Evolutionary conservation across 116 monocot species (phyloP), one percentile per base, ranked within the genome.

Genomic region (Phalaenopsis hybrid): DNA sequence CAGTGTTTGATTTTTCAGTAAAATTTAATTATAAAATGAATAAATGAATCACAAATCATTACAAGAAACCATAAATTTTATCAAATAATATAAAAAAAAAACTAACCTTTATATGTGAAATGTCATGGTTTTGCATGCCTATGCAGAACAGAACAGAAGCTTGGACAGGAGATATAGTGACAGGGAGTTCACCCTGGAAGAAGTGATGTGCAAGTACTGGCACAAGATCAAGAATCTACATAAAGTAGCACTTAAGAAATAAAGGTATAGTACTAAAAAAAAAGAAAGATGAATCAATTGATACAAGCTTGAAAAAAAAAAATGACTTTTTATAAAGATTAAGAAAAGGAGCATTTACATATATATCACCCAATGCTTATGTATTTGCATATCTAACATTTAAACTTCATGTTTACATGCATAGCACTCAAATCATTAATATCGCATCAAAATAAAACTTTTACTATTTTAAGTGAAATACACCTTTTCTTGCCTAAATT

Each of bases 71-170:
- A 55, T 17, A 37, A 58, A 37, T 58, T 57, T 18, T 37, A 3
- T 79, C 18, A 58, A 59, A 28, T 28, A 28, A 28, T 28, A 28
- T 28, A 28, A 28, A 28, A 28, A 28, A 28, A 28, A 20, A 77
- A 20, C 85, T 67, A 48, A 91, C 96, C 96, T 92, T 89, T 59
- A 93, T 79, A 75, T 85, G 81, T 57, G 85, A 57, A 55, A 98
- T 72, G 63, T 95, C 93, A 75, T 88, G 83, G 84, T 93, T 87
- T 87, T 98, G 98, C 88, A 98, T 85, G 25, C 95, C 98, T 85
- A 93, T 93, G 85, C 95, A 98, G 61, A 95, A 86, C 50, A 98
- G 78, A 73, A 95, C 84, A 33, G 92, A 86, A 70, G 90, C 92
- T 88, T 95, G 95, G 4, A 92, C 90, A 63, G 84, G 83, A 75